Conservation (phyloP, 1,139 yeast species). For the Pichia sp. region DNA sequence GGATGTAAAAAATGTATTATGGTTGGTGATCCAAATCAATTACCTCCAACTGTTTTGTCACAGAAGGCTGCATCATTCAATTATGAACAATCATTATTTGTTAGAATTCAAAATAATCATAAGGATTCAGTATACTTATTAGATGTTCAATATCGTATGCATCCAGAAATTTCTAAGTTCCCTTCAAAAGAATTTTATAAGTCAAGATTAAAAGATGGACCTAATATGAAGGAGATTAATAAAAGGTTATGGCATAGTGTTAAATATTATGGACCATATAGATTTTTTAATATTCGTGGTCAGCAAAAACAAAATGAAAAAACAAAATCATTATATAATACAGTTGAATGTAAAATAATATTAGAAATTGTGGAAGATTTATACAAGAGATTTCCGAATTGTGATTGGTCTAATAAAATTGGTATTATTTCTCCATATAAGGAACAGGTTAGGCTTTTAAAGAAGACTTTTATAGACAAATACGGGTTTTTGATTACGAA, state of each 20-base stretch:
- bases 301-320: constrained; percentile 56
- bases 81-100: constrained; percentile 91
- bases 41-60: constrained; percentile 97
- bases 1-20: constrained; percentile 88
- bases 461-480: constrained; percentile 46
- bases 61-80: constrained; percentile 73
- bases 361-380: constrained; percentile 60
- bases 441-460: constrained; percentile 66
- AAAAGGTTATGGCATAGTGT: constrained; percentile 69
- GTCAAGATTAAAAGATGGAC: constrained; percentile 70
- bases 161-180: constrained; percentile 80
- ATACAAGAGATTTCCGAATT: constrained; percentile 43
- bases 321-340: constrained; percentile 66
- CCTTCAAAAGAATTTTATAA: constrained; percentile 82
- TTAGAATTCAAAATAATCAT: constrained; percentile 75
- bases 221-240: constrained; percentile 53
- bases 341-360: constrained; percentile 65
- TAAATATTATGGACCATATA: constrained; percentile 57
- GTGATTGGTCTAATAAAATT: constrained; percentile 61
- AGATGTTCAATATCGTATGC: constrained; percentile 98
- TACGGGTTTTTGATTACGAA: constrained; percentile 60
- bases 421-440: constrained; percentile 95
- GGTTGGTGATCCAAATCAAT: constrained; percentile 99
- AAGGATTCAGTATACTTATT: constrained; percentile 63
- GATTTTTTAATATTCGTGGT: constrained; percentile 67